Percentiles rank a stretch among this genome's conserved stretches.
phyloP scores from a whole-genome alignment of 75 land plant species.

The Gnetum montanum region DNA sequence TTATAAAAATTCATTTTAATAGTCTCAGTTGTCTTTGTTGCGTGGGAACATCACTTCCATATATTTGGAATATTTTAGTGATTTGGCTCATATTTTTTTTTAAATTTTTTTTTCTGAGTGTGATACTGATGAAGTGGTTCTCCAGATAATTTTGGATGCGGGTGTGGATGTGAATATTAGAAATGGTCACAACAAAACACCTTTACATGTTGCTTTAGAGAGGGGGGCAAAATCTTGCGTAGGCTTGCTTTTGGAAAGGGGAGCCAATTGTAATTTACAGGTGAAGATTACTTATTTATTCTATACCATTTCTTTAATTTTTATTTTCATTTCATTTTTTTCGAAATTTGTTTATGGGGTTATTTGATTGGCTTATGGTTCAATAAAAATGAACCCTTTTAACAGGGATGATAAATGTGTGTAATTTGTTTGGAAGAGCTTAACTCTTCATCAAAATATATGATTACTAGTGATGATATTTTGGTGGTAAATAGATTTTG shows the following conservation, averaged over 20 bases:
- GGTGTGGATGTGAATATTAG: conserved; percentile 83
- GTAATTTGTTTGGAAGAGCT: too few relatives aligned
- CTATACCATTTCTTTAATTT: not conserved
- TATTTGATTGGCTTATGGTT: too few relatives aligned
- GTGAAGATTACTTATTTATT: conserved; percentile 20
- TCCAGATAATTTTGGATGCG: conserved; percentile 74
- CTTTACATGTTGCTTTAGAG: conserved; percentile 87
- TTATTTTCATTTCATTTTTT: not conserved
- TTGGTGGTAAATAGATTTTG: too few relatives aligned
- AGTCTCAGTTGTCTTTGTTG: conserved; percentile 15
- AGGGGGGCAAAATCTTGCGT: conserved; percentile 84
- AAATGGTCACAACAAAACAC: conserved; percentile 65
- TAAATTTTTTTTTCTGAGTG: too few relatives aligned
- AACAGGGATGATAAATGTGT: too few relatives aligned
- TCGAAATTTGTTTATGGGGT: too few relatives aligned
- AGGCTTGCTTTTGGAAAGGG: conserved; percentile 72
- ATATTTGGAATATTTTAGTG: too few relatives aligned
- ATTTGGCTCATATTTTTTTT: too few relatives aligned
- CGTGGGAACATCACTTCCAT: conserved; percentile 9
- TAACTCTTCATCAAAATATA: too few relatives aligned
- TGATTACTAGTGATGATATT: too few relatives aligned
- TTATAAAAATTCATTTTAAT: conserved; percentile 9
- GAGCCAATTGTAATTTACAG: conserved; percentile 84
- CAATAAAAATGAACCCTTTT: too few relatives aligned
- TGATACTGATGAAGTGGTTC: too few relatives aligned